Base-by-base conservation (phyloP, 805 yeast genomes). In the Diddensiella transvaalensis region DNA sequence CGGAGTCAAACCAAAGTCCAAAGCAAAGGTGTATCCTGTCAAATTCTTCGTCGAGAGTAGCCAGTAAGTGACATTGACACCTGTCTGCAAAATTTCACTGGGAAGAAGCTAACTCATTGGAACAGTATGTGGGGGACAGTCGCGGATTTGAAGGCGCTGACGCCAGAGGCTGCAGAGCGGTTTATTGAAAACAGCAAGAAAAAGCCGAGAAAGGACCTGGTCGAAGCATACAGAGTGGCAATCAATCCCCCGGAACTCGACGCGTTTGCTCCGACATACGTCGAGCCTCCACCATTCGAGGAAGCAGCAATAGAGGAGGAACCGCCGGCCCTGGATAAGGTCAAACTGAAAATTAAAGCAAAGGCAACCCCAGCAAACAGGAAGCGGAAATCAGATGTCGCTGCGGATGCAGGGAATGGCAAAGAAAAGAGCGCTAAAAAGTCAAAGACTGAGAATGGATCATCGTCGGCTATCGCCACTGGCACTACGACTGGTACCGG, bases 41-140 rank as follows among this genome's bases (percentile, higher is more conserved):
- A 72, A 85, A 49, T 84, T 85, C 62, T 80, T 83, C 61, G 78
- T 78, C 57, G 91, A 85, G 61, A 85, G 22, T 81, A 60, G 82
- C 38, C 21, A 35, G 38, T 35, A 35, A 35, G 38, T 35, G 21
- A 10, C 13, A n/a, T n/a, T n/a, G n/a, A n/a, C n/a, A n/a, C n/a
- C n/a, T n/a, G n/a, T n/a, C n/a, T n/a, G n/a, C n/a, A n/a, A n/a
- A n/a, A n/a, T n/a, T n/a, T n/a, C n/a, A n/a, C n/a, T n/a, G n/a
- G n/a, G n/a, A n/a, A n/a, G n/a, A n/a, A n/a, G n/a, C n/a, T n/a
- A 29, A 29, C 11, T 29, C 13, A 29, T 10, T 13, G 32, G 13
- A 29, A 29, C 13, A 83, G 80, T 59, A 79, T 79, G 57, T 84
- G 90, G 90, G 79, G 80, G 35, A 69, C 74, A 22, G 57, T 64